These are phyloP conservation scores for Linnemannia schmuckeri DNA, from an alignment of 192 early-diverging fungal genomes.

Conservation along the genomic window DNA sequence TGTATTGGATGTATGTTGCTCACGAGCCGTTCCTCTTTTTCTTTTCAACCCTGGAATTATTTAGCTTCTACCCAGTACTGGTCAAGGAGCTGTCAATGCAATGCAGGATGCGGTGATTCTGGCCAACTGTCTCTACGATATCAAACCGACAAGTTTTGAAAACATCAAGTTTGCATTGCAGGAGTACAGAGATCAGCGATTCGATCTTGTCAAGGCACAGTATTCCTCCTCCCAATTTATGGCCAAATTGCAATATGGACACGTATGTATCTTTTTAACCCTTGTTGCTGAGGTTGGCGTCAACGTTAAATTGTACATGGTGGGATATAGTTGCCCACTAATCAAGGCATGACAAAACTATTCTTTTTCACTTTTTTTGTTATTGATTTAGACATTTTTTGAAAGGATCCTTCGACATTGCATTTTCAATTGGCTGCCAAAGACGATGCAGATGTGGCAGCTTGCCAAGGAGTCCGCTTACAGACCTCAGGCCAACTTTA, in stretches of 20 bases:
- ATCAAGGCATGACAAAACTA: background rate
- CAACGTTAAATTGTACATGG: background rate
- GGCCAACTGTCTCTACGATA: constrained; percentile 9
- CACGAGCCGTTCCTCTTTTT: no score
- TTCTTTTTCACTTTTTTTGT: background rate
- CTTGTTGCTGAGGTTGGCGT: no score
- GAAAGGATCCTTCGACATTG: background rate
- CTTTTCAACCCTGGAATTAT: no score
- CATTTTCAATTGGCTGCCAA: background rate
- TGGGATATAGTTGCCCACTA: background rate
- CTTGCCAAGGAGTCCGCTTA: background rate
- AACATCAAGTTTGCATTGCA: background rate
- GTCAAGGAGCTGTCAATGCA: constrained; percentile 4
- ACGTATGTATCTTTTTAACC: no score
- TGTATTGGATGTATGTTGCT: no score
- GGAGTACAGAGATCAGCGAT: background rate
- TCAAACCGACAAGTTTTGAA: background rate
- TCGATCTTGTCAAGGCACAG: background rate
- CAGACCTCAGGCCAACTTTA: background rate
- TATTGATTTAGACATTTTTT: background rate
- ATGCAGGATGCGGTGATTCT: constrained; percentile 9
- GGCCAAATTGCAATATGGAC: no score
- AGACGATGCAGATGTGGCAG: background rate
- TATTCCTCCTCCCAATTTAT: no score
- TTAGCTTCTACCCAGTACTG: background rate